These are phyloP conservation scores for Oryza rufipogon DNA, from an alignment of 176 grass and related monocot species.

Conservation along the genomic window DNA sequence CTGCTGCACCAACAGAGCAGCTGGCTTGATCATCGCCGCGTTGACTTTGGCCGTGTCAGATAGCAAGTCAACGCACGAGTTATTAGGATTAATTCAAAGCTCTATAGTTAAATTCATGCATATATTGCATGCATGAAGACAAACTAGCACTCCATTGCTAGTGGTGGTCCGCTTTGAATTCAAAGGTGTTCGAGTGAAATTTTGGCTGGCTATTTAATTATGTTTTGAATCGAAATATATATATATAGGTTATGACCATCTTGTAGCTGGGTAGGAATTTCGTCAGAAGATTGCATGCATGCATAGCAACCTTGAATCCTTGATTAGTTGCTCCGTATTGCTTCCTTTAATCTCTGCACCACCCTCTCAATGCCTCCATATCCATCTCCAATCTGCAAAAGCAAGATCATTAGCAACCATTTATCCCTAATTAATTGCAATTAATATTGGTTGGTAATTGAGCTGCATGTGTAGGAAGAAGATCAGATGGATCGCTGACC, in stretches of 20 bases:
- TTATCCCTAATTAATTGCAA: neutral
- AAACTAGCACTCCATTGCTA: neutral
- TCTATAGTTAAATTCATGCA: conserved; percentile 5
- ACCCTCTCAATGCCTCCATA: conserved; percentile 49
- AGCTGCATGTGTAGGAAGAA: neutral
- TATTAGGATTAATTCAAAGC: neutral
- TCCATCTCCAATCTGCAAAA: conserved; percentile 32
- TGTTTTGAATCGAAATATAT: neutral
- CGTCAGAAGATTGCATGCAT: no score
- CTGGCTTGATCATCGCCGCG: neutral
- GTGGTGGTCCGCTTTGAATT: neutral
- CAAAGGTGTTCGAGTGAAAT: neutral
- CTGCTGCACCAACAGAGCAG: neutral
- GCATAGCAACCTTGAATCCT: neutral
- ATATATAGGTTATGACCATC: neutral
- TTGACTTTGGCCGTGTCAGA: neutral
- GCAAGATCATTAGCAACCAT: neutral
- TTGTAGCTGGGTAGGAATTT: neutral
- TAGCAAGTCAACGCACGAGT: neutral
- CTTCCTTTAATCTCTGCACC: conserved; percentile 45
- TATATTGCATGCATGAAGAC: neutral
- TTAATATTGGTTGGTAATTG: neutral
- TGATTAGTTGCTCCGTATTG: neutral
- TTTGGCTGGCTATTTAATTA: neutral
- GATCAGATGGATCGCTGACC: conserved; percentile 41